Conservation (phyloP, 805 yeast species). For the Komagataella pseudopastoris region DNA sequence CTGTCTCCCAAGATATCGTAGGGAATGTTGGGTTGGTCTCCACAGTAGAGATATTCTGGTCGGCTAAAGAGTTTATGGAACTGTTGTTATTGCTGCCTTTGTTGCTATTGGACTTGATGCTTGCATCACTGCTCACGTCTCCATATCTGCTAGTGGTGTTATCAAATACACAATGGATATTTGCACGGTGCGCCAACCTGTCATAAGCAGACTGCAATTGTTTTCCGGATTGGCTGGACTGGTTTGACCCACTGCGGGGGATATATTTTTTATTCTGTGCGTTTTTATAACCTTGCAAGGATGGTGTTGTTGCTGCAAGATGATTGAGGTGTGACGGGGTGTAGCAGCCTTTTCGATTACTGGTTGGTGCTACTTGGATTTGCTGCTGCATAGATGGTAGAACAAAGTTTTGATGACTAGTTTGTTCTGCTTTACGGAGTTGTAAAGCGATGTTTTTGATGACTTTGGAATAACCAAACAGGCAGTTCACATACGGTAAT, state of each 20-base stretch:
- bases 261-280: neutral
- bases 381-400: neutral
- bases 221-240: neutral
- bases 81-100: neutral
- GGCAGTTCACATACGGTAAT: neutral
- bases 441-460: neutral
- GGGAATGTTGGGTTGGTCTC: neutral
- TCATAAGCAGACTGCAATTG: neutral
- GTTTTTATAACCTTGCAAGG: neutral
- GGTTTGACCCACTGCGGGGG: neutral
- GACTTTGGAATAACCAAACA: neutral
- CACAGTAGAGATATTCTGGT: neutral
- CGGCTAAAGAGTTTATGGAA: neutral
- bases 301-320: neutral
- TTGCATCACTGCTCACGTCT: constrained; percentile 9
- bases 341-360: neutral
- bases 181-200: constrained; percentile 3
- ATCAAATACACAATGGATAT: constrained; percentile 13
- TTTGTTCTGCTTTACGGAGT: neutral
- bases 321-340: neutral
- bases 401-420: neutral
- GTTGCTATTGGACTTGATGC: neutral
- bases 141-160: constrained; percentile 20
- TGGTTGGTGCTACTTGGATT: neutral
- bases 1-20: neutral